Conservation (phyloP, 257 asterid genomes). For the Avicennia marina region DNA sequence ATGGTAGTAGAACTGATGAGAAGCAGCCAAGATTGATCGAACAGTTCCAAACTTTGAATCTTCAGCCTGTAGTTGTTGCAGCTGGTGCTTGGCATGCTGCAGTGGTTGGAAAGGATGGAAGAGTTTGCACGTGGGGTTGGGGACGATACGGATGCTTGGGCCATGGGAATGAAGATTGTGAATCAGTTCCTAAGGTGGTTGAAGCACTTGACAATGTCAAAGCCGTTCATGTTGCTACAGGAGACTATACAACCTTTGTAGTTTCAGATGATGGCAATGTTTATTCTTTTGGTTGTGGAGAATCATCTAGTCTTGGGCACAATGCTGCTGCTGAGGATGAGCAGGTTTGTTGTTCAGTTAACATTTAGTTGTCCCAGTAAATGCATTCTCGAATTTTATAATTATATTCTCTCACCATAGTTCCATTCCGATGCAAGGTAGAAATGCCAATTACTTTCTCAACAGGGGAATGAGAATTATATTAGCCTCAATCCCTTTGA, state of each 20-base stretch:
- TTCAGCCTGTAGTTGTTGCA: slow-evolving; percentile 87
- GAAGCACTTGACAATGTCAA: slow-evolving; percentile 67
- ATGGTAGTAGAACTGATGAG: slow-evolving; percentile 78
- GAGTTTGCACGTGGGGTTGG: slow-evolving; percentile 99
- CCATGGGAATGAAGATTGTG: slow-evolving; percentile 94
- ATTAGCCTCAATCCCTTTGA: too few relatives aligned
- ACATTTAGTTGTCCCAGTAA: too few relatives aligned
- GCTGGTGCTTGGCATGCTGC: slow-evolving; percentile 99
- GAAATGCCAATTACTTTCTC: not conserved
- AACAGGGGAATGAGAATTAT: too few relatives aligned
- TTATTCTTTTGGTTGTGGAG: slow-evolving; percentile 96
- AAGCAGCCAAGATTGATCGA: slow-evolving; percentile 85
- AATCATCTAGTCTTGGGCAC: slow-evolving; percentile 94
- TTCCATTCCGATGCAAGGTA: not conserved
- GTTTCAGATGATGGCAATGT: slow-evolving; percentile 85
- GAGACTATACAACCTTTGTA: slow-evolving; percentile 92
- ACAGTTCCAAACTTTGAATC: slow-evolving; percentile 63
- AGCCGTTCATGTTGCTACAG: slow-evolving; percentile 92
- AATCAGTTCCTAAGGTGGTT: slow-evolving; percentile 85
- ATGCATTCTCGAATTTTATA: too few relatives aligned
- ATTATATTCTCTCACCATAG: not conserved
- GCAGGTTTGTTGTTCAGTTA: too few relatives aligned
- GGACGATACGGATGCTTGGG: slow-evolving; percentile 99
- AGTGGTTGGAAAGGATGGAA: slow-evolving; percentile 90
- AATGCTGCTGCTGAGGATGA: slow-evolving; percentile 54